Percentiles rank a stretch among this genome's conserved stretches.
Evolutionary conservation across 2,329 filamentous ascomycete genomes (phyloP).

Genomic region (Ophioceras dolichostomum): DNA sequence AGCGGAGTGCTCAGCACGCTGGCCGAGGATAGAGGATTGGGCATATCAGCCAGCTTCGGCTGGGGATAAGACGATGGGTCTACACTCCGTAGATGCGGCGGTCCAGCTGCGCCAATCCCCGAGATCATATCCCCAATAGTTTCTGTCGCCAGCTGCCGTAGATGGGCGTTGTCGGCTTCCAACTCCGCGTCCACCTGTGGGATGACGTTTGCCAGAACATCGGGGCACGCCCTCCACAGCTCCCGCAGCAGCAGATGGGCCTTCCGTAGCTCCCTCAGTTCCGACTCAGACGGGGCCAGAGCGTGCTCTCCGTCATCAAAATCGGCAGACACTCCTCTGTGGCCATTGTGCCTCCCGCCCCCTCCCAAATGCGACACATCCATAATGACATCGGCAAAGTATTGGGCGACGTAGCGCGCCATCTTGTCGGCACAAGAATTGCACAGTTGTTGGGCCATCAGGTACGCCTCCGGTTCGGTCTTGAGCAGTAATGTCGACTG

Average conservation of each 20-base stretch:
- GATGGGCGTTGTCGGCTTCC: constrained; percentile 74
- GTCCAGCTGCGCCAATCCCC: constrained; percentile 83
- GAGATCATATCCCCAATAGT: constrained; percentile 92
- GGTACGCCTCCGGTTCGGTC: constrained; percentile 82
- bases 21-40: constrained; percentile 31
- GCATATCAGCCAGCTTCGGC: constrained; percentile 48
- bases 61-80: constrained; percentile 83
- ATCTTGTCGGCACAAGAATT: constrained; percentile 85
- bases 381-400: constrained; percentile 93
- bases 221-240: constrained; percentile 83
- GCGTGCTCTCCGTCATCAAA: constrained; percentile 48
- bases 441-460: constrained; percentile 93
- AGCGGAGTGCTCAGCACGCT: constrained; percentile 69
- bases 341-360: constrained; percentile 40
- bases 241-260: constrained; percentile 83
- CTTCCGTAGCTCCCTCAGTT: constrained; percentile 78
- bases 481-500: constrained; percentile 79
- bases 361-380: constrained; percentile 58
- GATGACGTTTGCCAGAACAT: constrained; percentile 83
- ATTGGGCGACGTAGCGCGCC: constrained; percentile 86
- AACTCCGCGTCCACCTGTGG: constrained; percentile 89
- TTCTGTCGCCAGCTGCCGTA: constrained; percentile 81
- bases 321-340: constrained; percentile 46
- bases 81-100: constrained; percentile 57
- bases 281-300: constrained; percentile 62